These are phyloP conservation scores for Ammopiptanthus mongolicus DNA, from an alignment of 306 rosid species.

Conservation along the genomic window DNA sequence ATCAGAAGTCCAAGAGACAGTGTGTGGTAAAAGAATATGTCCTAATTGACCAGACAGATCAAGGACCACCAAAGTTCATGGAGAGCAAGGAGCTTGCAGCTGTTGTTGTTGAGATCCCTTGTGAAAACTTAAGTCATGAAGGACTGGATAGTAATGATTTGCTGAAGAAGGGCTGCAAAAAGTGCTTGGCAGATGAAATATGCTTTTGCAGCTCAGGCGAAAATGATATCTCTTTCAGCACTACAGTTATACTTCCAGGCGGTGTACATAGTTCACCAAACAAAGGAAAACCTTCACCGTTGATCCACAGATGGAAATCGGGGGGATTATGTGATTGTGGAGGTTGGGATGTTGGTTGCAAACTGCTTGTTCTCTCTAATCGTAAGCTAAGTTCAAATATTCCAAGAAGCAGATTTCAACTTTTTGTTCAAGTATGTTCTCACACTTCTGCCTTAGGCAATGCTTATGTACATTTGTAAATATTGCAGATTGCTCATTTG, in stretches of 20 bases:
- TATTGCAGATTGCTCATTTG: constrained; percentile 1
- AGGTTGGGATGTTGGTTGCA: constrained; percentile 97
- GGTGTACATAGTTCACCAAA: constrained; percentile 69
- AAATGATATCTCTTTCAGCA: constrained; percentile 23
- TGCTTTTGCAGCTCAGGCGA: constrained; percentile 41
- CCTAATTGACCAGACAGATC: constrained; percentile 42
- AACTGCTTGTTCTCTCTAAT: constrained; percentile 67
- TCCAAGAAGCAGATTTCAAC: constrained; percentile 42
- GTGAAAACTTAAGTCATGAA: constrained; percentile 29
- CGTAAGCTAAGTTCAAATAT: constrained; percentile 24
- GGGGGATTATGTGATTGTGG: constrained; percentile 93
- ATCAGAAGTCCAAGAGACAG: constrained; percentile 23
- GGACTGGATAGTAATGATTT: constrained; percentile 16
- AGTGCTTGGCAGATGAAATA: constrained; percentile 37
- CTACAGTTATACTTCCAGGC: constrained; percentile 69
- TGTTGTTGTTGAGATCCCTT: constrained; percentile 51
- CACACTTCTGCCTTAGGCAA: neutral
- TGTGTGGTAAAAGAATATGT: constrained; percentile 52
- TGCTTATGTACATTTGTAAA: neutral
- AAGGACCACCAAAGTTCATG: constrained; percentile 35
- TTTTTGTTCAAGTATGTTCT: constrained; percentile 57
- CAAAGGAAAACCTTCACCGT: constrained; percentile 71
- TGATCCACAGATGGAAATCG: constrained; percentile 72
- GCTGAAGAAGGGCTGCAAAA: constrained; percentile 29
- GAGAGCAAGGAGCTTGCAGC: constrained; percentile 74